Evolutionary conservation across 1,139 yeast genomes (phyloP), one percentile per base, ranked within the genome.

Genomic region (Ashbya aceris): DNA sequence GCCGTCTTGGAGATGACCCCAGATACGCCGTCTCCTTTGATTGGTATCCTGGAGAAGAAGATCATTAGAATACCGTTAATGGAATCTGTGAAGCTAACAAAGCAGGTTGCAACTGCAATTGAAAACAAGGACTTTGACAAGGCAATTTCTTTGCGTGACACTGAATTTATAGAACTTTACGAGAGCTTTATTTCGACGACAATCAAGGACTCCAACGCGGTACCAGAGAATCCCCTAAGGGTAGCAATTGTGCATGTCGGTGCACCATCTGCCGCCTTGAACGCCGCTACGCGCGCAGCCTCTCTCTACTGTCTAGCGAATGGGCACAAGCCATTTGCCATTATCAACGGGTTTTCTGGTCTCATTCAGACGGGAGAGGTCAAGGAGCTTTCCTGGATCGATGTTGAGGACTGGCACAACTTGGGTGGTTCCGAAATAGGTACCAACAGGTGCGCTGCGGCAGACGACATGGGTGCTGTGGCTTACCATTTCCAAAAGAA

Each of bases 231-330:
- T 59, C 65, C 77, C 49, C 48, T 65, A 41, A 68, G 75, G 49
- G 76, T 89, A 53, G 98, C 94, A 46, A 76, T 91, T 44, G 73
- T 91, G 50, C 87, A 87, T 56, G 83, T 89, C 45, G 98, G 98
- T 51, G 98, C 98, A 1, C 95, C 98, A 32, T 93, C 96, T 11
- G 94, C 96, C 49, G 96, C 95, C 45, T 79, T 91, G 73, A 91
- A 91, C 67, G 82, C 95, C 45, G 94, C 96, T 12, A 82, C 91
- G 1, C 77, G 94, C 50, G 91, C 96, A 4, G 86, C 89, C 57
- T 93, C 95, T 2, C 76, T 89, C 17, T 87, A 87, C 68, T 85
- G 95, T 68, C 72, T 87, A 68, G 81, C 95, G 11, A 76, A 79
- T 49, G 98, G 98, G 36, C 97, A 91, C 69, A 76, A 73, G 42